Base-by-base conservation (phyloP, 2,329 filamentous ascomycete species). In the Sporothrix pseudoabietina region DNA sequence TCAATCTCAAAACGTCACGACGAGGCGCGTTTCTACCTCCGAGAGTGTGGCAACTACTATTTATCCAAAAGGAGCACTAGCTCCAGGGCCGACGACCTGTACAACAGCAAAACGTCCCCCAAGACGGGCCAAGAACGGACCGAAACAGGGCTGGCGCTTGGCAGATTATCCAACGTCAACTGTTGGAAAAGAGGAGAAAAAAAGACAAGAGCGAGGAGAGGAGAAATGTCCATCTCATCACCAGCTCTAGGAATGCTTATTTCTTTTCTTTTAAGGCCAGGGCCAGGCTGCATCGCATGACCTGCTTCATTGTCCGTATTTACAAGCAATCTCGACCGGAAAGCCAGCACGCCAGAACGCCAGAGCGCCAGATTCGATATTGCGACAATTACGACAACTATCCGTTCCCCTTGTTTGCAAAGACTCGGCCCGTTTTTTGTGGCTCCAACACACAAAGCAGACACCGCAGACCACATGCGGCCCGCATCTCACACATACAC, bases 191-290 rank as follows among this genome's bases (percentile, higher is more conserved):
- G 35, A 12, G 30, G 44, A 47, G 14, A 19, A 10, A 8, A 3
- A 22, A 22, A 9, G 26, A 26, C 26, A 26, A 26, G 26, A 26
- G 26, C 26, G 26, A 26, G 7, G 47, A 66, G 39, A 44, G 61
- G 22, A 44, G 39, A 19, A 44, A 26, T 9, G 30, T 55, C 52
- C 9, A 55, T 55, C 30, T 30, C 22, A 22, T 55, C 22, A 55
- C 52, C 52, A 55, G 4, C 52, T 49, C 44, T 14, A 49, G 44
- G 44, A 49, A 14, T 49, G 12, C 44, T 35, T 41, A 39, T 12
- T 63, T 63, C 57, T n/a, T 63, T 39, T 61, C 57, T 61, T 19
- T 59, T 35, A 59, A 41, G 30, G 32, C 19, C 22, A 44, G 35
- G 41, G 22, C 12, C 12, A 26, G 39, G n/a, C 30, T 66, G 61